Percentiles rank a stretch among this genome's conserved stretches.
phyloP scores from a whole-genome alignment of 139 green algal species.

The Tetraselmis chui region DNA sequence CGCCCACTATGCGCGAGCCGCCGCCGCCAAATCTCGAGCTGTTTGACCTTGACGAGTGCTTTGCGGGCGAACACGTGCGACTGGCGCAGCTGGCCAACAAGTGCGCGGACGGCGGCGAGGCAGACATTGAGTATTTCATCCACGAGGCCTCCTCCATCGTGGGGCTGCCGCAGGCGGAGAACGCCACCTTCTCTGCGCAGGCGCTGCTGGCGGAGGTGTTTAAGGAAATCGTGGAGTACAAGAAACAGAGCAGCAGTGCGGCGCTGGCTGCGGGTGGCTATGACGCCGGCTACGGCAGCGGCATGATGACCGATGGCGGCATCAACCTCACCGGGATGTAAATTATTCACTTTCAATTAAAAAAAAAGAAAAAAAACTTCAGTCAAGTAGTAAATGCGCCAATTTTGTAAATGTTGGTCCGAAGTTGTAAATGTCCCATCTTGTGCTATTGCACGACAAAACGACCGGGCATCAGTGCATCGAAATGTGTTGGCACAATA shows the following conservation, averaged over 20 bases:
- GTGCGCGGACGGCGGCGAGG: conserved; percentile 43
- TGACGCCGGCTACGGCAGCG: conserved; percentile 18
- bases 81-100: conserved; percentile 64
- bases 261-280: neutral
- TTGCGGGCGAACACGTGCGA: conserved; percentile 57
- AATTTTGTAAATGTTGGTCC: too few relatives aligned
- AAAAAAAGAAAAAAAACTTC: too few relatives aligned
- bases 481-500: too few relatives aligned
- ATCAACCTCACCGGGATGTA: neutral
- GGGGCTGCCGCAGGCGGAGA: conserved; percentile 33
- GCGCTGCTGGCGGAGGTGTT: conserved; percentile 52
- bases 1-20: conserved; percentile 60
- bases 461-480: too few relatives aligned
- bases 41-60: conserved; percentile 79
- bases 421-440: too few relatives aligned
- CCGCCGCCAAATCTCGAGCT: conserved; percentile 72
- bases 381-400: too few relatives aligned
- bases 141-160: conserved; percentile 56
- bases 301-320: neutral
- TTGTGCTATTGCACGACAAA: too few relatives aligned
- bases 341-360: too few relatives aligned
- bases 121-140: conserved; percentile 71
- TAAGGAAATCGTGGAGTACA: conserved; percentile 54
- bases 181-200: conserved; percentile 20
- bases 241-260: conserved; percentile 29